Percentiles rank a stretch among this genome's conserved stretches.
Conservation (phyloP, 331 rosid species). For the Rhamnella rubrinervis region DNA sequence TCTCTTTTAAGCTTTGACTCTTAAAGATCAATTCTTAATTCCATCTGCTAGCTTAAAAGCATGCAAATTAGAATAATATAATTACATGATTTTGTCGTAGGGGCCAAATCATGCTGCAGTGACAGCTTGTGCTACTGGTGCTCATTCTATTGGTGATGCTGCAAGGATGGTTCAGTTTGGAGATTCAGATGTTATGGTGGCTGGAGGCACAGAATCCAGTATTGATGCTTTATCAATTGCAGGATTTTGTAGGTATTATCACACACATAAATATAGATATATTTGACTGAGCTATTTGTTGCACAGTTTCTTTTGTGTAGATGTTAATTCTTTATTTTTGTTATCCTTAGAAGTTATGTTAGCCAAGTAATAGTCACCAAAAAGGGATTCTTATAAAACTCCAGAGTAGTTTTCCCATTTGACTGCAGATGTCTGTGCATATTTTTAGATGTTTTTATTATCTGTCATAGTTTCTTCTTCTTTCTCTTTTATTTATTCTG, state of each 20-base stretch:
- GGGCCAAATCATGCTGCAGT: conserved; percentile 96
- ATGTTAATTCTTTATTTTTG: too few relatives aligned
- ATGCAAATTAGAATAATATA: conserved; percentile 6
- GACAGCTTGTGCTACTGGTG: conserved; percentile 96
- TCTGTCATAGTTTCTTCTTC: too few relatives aligned
- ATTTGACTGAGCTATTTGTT: background rate
- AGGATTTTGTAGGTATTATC: conserved; percentile 75
- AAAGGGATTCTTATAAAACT: too few relatives aligned
- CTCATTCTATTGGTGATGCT: conserved; percentile 94
- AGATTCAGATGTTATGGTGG: conserved; percentile 95
- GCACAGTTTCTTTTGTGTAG: background rate
- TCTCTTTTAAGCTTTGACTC: background rate
- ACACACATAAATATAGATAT: too few relatives aligned
- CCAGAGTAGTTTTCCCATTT: too few relatives aligned
- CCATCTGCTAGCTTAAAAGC: conserved; percentile 10
- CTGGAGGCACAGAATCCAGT: conserved; percentile 96
- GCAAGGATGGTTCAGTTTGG: conserved; percentile 96
- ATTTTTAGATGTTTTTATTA: too few relatives aligned
- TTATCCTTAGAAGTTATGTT: too few relatives aligned
- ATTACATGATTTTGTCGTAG: conserved; percentile 33
- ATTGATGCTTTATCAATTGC: conserved; percentile 93
- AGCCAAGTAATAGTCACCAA: too few relatives aligned
- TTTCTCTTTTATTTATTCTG: too few relatives aligned
- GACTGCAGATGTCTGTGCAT: too few relatives aligned
- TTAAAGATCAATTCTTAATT: background rate